phyloP scores from a whole-genome alignment of 73 alveolate species.

The Breviolum minutum region DNA sequence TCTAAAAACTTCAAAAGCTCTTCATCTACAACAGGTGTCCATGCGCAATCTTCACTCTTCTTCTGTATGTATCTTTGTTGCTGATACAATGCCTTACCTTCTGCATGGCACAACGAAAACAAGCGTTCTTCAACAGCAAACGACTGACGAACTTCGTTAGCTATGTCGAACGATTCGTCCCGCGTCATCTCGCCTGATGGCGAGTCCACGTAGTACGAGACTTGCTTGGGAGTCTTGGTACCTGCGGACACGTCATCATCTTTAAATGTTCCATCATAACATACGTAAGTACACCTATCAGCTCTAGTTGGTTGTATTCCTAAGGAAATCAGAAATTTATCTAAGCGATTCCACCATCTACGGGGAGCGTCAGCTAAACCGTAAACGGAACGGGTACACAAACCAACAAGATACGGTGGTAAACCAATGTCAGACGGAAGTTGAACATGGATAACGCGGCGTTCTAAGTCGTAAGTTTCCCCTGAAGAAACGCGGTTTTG shows the following conservation, averaged over 20 bases:
- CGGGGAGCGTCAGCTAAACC: constrained; percentile 52
- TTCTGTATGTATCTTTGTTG: not conserved
- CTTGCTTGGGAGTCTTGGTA: not conserved
- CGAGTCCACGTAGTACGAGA: constrained; percentile 2
- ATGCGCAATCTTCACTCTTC: not conserved
- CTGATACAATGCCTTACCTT: not conserved
- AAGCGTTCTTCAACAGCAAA: constrained; percentile 14
- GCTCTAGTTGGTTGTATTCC: constrained; percentile 40
- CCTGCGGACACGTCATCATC: not conserved
- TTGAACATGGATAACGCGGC: not conserved
- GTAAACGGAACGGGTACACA: not conserved
- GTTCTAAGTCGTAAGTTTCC: not conserved
- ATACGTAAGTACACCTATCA: constrained; percentile 39
- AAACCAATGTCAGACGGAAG: constrained; percentile 17
- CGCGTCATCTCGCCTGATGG: not conserved
- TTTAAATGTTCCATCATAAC: not conserved
- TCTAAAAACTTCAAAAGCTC: not conserved
- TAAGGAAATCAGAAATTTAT: not conserved
- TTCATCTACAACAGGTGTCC: constrained; percentile 12
- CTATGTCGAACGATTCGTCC: constrained; percentile 13
- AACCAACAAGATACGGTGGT: constrained; percentile 19
- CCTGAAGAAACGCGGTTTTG: constrained; percentile 56
- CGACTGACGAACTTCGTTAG: constrained; percentile 1
- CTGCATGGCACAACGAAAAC: constrained; percentile 15
- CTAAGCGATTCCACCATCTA: constrained; percentile 22